Conservation (phyloP, 2,329 filamentous ascomycete species). For the Ophiostoma novo-ulmi region DNA sequence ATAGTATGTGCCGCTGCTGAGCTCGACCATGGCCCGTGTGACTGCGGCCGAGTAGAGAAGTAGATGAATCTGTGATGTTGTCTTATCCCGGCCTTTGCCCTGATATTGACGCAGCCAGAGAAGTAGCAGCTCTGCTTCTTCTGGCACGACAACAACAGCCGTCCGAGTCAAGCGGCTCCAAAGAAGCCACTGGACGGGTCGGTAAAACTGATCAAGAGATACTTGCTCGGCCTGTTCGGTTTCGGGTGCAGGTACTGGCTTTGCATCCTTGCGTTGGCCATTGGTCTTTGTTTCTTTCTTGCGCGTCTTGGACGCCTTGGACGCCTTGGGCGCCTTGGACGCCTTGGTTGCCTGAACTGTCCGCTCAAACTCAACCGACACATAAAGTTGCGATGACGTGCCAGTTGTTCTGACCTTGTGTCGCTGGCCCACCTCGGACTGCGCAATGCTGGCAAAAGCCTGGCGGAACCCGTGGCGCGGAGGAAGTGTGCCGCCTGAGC, state of each 20-base stretch:
- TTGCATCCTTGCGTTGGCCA: slow-evolving; percentile 38
- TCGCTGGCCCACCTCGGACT: slow-evolving; percentile 13
- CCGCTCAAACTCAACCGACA: slow-evolving; percentile 44
- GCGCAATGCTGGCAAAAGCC: slow-evolving; percentile 15
- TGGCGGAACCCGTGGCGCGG: neutral
- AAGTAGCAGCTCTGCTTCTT: slow-evolving; percentile 57
- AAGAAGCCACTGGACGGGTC: slow-evolving; percentile 49
- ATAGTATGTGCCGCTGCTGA: slow-evolving; percentile 51
- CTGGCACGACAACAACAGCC: slow-evolving; percentile 55
- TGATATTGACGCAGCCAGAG: neutral
- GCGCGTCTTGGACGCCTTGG: neutral
- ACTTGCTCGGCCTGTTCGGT: slow-evolving; percentile 26
- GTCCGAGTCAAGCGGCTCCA: slow-evolving; percentile 45
- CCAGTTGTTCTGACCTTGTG: slow-evolving; percentile 18
- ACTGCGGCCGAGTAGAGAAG: slow-evolving; percentile 53
- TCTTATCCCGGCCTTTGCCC: neutral
- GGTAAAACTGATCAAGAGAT: neutral
- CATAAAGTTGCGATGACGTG: slow-evolving; percentile 32
- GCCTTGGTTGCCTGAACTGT: slow-evolving; percentile 37
- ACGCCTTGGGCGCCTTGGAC: neutral
- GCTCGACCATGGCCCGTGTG: slow-evolving; percentile 55
- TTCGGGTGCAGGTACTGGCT: too few species aligned
- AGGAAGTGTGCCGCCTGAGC: slow-evolving; percentile 15
- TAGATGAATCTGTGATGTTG: slow-evolving; percentile 33
- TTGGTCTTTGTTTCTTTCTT: neutral